Conservation (phyloP, 1,284 basidiomycete genomes). For the Apiotrichum laibachii region DNA sequence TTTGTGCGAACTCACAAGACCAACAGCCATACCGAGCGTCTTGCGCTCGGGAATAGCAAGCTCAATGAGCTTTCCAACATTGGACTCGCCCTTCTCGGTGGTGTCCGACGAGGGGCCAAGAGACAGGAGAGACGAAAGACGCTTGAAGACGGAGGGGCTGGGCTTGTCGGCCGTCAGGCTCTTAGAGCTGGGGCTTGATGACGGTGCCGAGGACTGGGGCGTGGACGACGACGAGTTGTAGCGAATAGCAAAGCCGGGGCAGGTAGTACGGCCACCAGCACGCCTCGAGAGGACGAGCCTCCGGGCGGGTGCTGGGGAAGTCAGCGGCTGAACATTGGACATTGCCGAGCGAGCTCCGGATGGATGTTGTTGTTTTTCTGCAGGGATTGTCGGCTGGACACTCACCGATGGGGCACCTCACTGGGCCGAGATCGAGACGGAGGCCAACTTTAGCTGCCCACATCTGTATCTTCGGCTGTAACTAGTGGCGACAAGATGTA, state of each 20-base stretch:
- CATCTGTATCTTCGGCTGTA: neutral
- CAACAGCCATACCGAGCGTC: slow-evolving; percentile 68
- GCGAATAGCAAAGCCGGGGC: slow-evolving; percentile 3
- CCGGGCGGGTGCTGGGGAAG: slow-evolving; percentile 2
- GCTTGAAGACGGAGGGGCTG: neutral
- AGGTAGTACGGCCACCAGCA: neutral
- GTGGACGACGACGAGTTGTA: slow-evolving; percentile 11
- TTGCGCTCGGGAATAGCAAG: slow-evolving; percentile 76
- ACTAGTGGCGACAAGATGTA: neutral
- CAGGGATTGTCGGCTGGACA: neutral
- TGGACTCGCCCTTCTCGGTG: slow-evolving; percentile 19
- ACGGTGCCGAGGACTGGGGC: neutral
- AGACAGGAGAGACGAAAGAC: slow-evolving; percentile 6
- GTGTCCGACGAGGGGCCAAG: slow-evolving; percentile 5
- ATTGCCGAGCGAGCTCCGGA: neutral
- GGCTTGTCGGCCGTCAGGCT: neutral
- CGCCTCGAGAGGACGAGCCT: neutral
- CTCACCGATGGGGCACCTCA: slow-evolving; percentile 3
- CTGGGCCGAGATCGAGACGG: slow-evolving; percentile 9
- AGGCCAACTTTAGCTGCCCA: slow-evolving; percentile 11
- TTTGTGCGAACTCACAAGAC: slow-evolving; percentile 47
- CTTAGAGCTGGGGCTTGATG: neutral
- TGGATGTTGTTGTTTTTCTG: neutral
- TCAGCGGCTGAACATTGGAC: neutral
- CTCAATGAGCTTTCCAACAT: slow-evolving; percentile 65